Evolutionary conservation across 305 asterid genomes (phyloP).

Genomic region (Fraxinus paxiana): DNA sequence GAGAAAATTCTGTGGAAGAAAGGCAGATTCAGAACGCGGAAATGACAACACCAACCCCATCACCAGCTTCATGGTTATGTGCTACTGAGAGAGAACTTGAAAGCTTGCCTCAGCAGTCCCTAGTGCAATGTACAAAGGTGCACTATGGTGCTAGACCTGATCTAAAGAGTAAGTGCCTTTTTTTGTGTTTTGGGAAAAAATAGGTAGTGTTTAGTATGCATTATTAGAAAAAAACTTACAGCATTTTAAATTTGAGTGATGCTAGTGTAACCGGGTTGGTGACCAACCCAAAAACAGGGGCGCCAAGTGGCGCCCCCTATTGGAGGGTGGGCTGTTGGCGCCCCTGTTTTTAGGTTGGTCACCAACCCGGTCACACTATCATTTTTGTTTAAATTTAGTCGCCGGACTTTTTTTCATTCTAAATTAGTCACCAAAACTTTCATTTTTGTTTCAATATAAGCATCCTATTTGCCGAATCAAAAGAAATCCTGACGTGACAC

Average conservation of each 20-base stretch:
- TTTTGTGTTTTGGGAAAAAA: not conserved
- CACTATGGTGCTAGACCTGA: conserved; percentile 55
- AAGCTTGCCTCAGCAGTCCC: conserved; percentile 54
- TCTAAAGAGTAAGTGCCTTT: conserved; percentile 46
- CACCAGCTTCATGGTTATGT: conserved; percentile 41
- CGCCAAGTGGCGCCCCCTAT: too few species aligned
- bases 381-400: not conserved
- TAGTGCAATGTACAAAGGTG: conserved; percentile 47
- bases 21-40: conserved; percentile 38
- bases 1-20: conserved; percentile 15
- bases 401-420: not conserved
- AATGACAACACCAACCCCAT: conserved; percentile 28
- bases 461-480: not conserved
- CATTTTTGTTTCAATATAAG: not conserved
- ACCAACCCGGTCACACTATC: too few species aligned
- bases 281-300: too few species aligned
- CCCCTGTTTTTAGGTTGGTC: too few species aligned
- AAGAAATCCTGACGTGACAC: not conserved
- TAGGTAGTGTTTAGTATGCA: not conserved
- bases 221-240: not conserved
- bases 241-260: not conserved
- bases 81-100: conserved; percentile 45
- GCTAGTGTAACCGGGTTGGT: too few species aligned
- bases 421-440: not conserved
- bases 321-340: too few species aligned